Conservation (phyloP, 2,329 filamentous ascomycete genomes). For the Beauveria rudraprayagi region DNA sequence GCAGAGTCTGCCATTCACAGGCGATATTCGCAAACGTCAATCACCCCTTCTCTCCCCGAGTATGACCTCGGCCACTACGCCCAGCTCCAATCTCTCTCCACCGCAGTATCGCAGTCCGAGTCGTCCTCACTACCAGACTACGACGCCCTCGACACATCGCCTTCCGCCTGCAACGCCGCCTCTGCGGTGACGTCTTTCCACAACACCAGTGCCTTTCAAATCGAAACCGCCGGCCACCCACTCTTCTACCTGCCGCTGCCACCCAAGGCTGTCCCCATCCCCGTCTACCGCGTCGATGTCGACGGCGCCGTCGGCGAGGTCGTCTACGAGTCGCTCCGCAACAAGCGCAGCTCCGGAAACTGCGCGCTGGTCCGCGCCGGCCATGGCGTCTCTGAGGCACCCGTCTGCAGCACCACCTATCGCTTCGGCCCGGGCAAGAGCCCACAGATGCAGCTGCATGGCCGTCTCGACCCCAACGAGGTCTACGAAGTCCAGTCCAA, state of each 20-base stretch:
- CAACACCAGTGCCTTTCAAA: conserved; percentile 38
- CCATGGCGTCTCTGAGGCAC: conserved; percentile 20
- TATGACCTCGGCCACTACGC: conserved; percentile 18
- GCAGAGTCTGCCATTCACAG: background rate
- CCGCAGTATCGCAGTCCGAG: conserved; percentile 19
- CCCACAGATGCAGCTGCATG: conserved; percentile 33
- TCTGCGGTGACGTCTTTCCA: conserved; percentile 24
- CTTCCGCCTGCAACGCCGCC: background rate
- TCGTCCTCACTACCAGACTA: conserved; percentile 17
- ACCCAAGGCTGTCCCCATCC: conserved; percentile 31
- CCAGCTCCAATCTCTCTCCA: conserved; percentile 20
- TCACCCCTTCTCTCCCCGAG: conserved; percentile 20
- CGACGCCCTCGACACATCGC: conserved; percentile 4
- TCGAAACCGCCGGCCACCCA: conserved; percentile 38
- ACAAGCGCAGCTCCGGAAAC: conserved; percentile 36
- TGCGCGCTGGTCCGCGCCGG: conserved; percentile 39
- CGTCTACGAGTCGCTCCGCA: conserved; percentile 45
- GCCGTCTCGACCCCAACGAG: conserved; percentile 14
- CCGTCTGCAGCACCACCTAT: conserved; percentile 46
- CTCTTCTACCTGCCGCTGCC: conserved; percentile 35
- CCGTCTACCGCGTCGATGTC: conserved; percentile 32
- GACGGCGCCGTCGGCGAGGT: conserved; percentile 28
- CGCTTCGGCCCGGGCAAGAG: conserved; percentile 46
- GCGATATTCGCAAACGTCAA: background rate
- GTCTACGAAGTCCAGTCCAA: conserved; percentile 22